phyloP scores from a whole-genome alignment of 352 stramenopile genomes.

The Aphanomyces astaci region DNA sequence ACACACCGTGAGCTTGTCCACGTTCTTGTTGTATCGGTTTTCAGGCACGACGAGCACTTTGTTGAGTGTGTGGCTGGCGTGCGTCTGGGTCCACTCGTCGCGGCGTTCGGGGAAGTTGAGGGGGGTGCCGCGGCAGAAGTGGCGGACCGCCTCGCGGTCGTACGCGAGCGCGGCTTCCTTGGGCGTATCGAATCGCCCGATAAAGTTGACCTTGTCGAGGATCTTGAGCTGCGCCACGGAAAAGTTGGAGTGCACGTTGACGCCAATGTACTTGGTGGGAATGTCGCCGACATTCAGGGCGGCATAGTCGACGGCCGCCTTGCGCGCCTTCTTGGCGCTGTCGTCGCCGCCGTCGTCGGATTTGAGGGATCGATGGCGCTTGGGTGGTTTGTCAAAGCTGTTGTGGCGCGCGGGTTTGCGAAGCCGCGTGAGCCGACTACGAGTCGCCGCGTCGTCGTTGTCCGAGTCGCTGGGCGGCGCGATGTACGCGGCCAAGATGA shows the following conservation, averaged over 20 bases:
- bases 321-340: slow-evolving; percentile 29
- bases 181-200: slow-evolving; percentile 59
- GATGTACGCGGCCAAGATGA: background rate
- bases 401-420: background rate
- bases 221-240: slow-evolving; percentile 72
- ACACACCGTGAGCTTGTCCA: background rate
- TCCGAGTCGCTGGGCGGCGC: background rate
- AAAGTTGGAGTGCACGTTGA: slow-evolving; percentile 61
- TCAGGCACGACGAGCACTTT: slow-evolving; percentile 2
- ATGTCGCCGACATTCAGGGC: slow-evolving; percentile 1
- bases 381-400: background rate
- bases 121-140: slow-evolving; percentile 63
- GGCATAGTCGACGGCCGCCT: slow-evolving; percentile 26
- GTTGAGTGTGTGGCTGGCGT: background rate
- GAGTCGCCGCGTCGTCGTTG: slow-evolving; percentile 13
- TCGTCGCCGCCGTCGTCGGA: background rate
- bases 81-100: slow-evolving; percentile 31
- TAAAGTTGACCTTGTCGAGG: slow-evolving; percentile 63
- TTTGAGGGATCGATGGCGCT: background rate
- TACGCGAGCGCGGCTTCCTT: slow-evolving; percentile 73
- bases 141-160: slow-evolving; percentile 58
- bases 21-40: slow-evolving; percentile 23
- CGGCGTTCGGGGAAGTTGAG: slow-evolving; percentile 73
- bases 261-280: slow-evolving; percentile 62
- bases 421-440: slow-evolving; percentile 25